phyloP scores from a whole-genome alignment of 2,329 filamentous ascomycete genomes.

The Nannizziopsis arthrosporioides region DNA sequence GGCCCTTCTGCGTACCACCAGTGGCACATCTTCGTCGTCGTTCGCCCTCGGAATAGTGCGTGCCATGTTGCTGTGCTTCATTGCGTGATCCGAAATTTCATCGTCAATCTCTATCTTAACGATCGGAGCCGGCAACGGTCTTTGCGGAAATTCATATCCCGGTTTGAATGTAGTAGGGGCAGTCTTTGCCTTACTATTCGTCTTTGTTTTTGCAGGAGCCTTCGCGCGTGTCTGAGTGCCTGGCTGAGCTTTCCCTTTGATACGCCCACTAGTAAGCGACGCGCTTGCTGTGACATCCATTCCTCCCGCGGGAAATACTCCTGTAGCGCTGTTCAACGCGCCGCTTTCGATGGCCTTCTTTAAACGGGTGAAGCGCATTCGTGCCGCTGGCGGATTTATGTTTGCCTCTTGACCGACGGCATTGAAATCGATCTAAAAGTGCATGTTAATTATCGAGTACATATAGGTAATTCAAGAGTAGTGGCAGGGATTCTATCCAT shows the following conservation, averaged over 20 bases:
- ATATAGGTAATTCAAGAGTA: neutral
- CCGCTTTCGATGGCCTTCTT: conserved; percentile 19
- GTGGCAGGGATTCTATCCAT: conserved; percentile 21
- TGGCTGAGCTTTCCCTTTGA: conserved; percentile 1
- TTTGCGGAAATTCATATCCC: neutral
- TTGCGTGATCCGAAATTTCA: neutral
- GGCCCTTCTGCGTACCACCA: conserved; percentile 12
- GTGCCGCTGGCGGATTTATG: conserved; percentile 29
- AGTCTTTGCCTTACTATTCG: neutral
- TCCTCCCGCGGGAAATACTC: neutral
- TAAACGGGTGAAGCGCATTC: conserved; percentile 32
- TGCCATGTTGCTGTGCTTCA: neutral
- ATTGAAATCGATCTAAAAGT: conserved; percentile 30
- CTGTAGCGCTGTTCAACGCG: conserved; percentile 1
- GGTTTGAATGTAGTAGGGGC: neutral
- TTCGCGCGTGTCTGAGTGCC: neutral
- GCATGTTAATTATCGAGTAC: neutral
- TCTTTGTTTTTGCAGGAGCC: neutral
- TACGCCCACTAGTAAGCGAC: neutral
- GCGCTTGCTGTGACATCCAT: neutral
- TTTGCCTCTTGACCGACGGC: conserved; percentile 25
- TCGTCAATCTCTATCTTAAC: conserved; percentile 8
- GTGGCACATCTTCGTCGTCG: conserved; percentile 16
- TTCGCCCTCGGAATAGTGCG: conserved; percentile 4
- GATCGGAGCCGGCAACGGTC: neutral